Base-by-base conservation (phyloP, 257 asterid genomes). In the Nicotiana paniculata region DNA sequence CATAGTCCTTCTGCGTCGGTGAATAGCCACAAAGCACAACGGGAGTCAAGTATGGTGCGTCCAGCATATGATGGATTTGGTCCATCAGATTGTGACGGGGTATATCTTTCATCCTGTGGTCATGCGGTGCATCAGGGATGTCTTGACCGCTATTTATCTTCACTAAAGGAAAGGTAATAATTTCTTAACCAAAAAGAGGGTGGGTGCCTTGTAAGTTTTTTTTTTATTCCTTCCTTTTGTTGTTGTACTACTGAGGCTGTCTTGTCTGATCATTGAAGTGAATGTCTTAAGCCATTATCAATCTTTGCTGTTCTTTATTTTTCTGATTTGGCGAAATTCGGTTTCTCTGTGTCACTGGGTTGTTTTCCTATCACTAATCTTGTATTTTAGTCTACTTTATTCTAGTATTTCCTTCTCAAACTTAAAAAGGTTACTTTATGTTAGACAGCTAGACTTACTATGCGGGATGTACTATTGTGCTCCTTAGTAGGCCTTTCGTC, bases 41-140 rank as follows among this genome's bases (percentile, higher is more conserved):
- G 88, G 13, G 89, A 89, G 68, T 66, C 88, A 68, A 81, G 82
- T 69, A 54, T 37, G 79, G 69, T 67, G 80, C 83, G 55, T 81
- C 85, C 90, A 65, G 90, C 85, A 81, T 88, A 86, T 85, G 93
- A 85, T 72, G 91, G 88, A 65, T 86, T 93, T 86, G 89, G 93
- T 54, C 95, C 97, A 53, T 79, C 90, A 21, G 93, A 91, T 65
- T 90, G 92, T 82, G 96, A 93, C 86, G 99, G 99, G 79, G 90
- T 96, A 55, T 90, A 90, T 90, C 86, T 92, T 80, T 94, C 99
- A 67, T 94, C 98, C 46, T 96, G 99, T 69, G 99, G 99, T 68
- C 99, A 96, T 88, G 99, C 99, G 76, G 99, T 96, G 89, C 99
- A 96, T 89, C 98, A 94, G 86, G 95, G 91, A 86, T 96, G 99